Base-by-base conservation (phyloP, 139 green algal species). In the Chlorella vulgaris region DNA sequence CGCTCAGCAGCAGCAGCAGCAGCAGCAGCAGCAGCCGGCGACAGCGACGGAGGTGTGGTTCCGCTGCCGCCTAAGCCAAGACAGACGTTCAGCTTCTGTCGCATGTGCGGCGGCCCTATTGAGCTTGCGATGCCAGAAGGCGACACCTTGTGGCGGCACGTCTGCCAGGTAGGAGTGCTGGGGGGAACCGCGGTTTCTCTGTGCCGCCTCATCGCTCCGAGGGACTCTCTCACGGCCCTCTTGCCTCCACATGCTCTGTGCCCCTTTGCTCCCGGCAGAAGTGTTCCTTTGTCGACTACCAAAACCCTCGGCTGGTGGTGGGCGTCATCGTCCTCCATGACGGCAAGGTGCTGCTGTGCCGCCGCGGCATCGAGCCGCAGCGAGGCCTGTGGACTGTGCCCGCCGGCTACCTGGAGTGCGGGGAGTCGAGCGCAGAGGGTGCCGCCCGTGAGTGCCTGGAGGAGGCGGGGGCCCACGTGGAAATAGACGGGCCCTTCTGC, bases 231-330 rank as follows among this genome's bases (percentile, higher is more conserved):
- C n/a, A n/a, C n/a, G n/a, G n/a, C n/a, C n/a, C n/a, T n/a, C n/a
- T n/a, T n/a, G n/a, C n/a, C n/a, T n/a, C n/a, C n/a, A n/a, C n/a
- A n/a, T n/a, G 47, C 13, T 10, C 63, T 5, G 7, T 47, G 36
- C 35, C 36, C 33, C 67, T 51, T 33, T 31, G 26, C 29, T 40
- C 6, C 29, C 4, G 29, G 61, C 29, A 7, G 29, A 42, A 15
- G 28, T 94, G 92, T 70, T 39, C 84, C 3, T 86, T 86, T 33
- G 66, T 93, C 7, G 88, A 96, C 60, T 98, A 97, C 77, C 81
- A 89, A 51, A 98, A 98, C 75, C 94, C 94, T 2, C 91, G 91
- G 69, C 84, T 93, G 86, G 91, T 98, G n/a, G 95, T 98, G 18
- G 95, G 95, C 8, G 93, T 86, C 80, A 90, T 98, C 19, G 90